Conservation (phyloP, 2,329 filamentous ascomycete species). For the Phialophora expanda region DNA sequence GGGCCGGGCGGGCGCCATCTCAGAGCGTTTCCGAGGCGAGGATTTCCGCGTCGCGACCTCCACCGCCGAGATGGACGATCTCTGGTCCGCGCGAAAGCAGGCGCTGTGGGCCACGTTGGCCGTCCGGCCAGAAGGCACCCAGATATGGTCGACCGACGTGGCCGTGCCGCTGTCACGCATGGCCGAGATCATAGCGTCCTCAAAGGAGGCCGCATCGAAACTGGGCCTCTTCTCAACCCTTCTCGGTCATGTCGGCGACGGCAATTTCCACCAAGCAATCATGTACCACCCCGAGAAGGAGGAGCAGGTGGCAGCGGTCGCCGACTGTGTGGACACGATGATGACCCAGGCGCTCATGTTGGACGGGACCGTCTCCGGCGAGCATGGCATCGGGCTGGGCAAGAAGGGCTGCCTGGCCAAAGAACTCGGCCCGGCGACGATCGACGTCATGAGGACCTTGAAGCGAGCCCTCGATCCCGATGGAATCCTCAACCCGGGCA, state of each 20-base stretch:
- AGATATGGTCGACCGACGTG: conserved; percentile 80
- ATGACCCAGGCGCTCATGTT: conserved; percentile 35
- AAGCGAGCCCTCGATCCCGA: conserved; percentile 37
- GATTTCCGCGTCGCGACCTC: conserved; percentile 77
- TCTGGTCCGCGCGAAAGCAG: conserved; percentile 84
- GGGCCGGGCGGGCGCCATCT: conserved; percentile 56
- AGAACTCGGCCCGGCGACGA: conserved; percentile 34
- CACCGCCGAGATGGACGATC: conserved; percentile 71
- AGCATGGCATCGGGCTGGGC: conserved; percentile 40
- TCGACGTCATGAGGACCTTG: conserved; percentile 38
- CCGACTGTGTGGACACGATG: conserved; percentile 35
- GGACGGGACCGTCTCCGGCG: conserved; percentile 40
- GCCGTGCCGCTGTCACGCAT: conserved; percentile 75
- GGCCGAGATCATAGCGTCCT: conserved; percentile 71
- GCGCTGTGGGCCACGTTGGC: conserved; percentile 76
- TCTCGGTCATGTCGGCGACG: conserved; percentile 87
- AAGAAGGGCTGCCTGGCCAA: conserved; percentile 33
- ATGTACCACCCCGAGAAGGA: conserved; percentile 63
- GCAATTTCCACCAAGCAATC: conserved; percentile 92
- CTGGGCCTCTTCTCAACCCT: conserved; percentile 85
- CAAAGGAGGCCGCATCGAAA: conserved; percentile 82
- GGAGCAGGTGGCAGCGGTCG: conserved; percentile 38
- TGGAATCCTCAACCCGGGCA: conserved; percentile 39
- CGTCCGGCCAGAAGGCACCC: conserved; percentile 64
- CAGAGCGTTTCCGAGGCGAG: conserved; percentile 65